These are phyloP conservation scores for Rhododendron williamsianum DNA, from an alignment of 148 eudicot species.

Conservation along the genomic window DNA sequence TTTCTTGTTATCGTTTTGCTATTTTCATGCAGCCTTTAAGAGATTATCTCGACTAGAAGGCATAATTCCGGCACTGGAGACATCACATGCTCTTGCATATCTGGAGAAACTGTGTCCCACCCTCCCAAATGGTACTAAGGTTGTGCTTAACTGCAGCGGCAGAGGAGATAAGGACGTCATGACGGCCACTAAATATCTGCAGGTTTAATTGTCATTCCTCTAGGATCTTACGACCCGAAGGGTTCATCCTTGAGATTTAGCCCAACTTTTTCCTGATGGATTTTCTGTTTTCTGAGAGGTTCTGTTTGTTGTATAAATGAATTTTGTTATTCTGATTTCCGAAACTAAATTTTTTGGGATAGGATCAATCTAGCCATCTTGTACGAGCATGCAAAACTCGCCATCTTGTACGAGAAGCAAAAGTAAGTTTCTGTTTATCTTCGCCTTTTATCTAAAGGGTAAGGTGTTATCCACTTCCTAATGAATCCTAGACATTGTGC, in stretches of 20 bases:
- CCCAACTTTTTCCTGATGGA: not conserved
- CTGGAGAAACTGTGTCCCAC: slow-evolving; percentile 84
- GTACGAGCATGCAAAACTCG: not conserved
- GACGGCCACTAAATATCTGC: slow-evolving; percentile 69
- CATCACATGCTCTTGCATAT: slow-evolving; percentile 91
- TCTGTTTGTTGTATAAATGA: not conserved
- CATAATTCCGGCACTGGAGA: slow-evolving; percentile 93
- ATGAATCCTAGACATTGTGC: too few relatives aligned
- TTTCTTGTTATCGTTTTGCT: not conserved
- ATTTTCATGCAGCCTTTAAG: slow-evolving; percentile 64
- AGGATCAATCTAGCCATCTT: not conserved
- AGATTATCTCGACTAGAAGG: slow-evolving; percentile 80
- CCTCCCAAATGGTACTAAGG: slow-evolving; percentile 71
- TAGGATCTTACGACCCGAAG: not conserved
- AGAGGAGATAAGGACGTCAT: slow-evolving; percentile 95
- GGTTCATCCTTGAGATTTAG: not conserved
- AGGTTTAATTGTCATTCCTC: slow-evolving; percentile 27
- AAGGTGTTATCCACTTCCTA: too few relatives aligned
- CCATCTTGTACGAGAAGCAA: too few relatives aligned
- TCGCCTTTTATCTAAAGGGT: too few relatives aligned
- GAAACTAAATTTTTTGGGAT: not conserved
- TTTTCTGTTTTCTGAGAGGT: not conserved
- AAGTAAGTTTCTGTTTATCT: too few relatives aligned
- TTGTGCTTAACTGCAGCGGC: slow-evolving; percentile 91
- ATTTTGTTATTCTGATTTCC: not conserved